Conservation (phyloP, 2,329 filamentous ascomycete species). For the Drechslerella dactyloides region DNA sequence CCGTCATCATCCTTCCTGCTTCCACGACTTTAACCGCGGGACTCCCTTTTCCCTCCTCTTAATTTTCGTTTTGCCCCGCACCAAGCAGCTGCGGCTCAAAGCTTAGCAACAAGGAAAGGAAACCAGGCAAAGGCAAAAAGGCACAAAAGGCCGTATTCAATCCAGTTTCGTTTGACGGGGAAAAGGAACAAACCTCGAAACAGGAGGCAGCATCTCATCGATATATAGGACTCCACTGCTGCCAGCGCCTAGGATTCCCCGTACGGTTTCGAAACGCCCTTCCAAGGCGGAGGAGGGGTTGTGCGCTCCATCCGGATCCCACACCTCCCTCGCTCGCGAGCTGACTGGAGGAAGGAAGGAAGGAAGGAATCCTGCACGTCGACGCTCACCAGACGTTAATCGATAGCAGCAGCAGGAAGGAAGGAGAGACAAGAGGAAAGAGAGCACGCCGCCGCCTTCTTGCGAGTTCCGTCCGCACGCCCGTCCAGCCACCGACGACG, state of each 20-base stretch:
- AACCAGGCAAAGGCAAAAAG: not conserved
- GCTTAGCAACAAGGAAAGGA: not conserved
- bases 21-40: not conserved
- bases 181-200: not conserved
- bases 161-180: not conserved
- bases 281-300: not conserved
- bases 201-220: not conserved
- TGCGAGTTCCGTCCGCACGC: conserved; percentile 1
- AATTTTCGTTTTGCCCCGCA: not conserved
- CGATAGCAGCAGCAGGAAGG: conserved; percentile 20
- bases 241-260: not conserved
- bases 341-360: too few relatives aligned
- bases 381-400: too few relatives aligned
- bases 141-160: not conserved
- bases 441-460: not conserved
- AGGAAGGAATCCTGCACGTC: too few relatives aligned
- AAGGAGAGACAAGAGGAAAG: not conserved
- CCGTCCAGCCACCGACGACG: not conserved
- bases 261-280: not conserved
- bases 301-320: not conserved
- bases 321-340: not conserved
- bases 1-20: not conserved
- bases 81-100: conserved; percentile 2
- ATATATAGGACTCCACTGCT: too few relatives aligned
- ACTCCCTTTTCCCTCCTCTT: not conserved